phyloP scores from a whole-genome alignment of 495 filamentous ascomycete genomes.

The Diplogelasinospora grovesii region DNA sequence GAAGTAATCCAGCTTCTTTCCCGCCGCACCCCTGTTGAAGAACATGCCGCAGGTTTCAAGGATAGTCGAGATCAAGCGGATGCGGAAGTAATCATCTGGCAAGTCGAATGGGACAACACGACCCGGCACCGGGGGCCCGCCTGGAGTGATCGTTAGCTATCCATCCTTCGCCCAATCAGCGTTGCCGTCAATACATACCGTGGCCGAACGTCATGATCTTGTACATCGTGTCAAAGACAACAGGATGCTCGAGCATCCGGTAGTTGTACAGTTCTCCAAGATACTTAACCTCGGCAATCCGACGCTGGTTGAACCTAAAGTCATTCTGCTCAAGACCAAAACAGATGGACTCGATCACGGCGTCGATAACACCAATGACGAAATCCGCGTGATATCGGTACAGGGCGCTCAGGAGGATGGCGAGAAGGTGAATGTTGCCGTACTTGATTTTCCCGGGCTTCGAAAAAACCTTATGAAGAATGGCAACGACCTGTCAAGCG shows the following conservation, averaged over 20 bases:
- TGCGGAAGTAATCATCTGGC: constrained; percentile 92
- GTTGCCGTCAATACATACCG: constrained; percentile 35
- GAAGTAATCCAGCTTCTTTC: constrained; percentile 98
- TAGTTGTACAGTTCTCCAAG: constrained; percentile 97
- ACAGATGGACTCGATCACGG: constrained; percentile 79
- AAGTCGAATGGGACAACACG: constrained; percentile 68
- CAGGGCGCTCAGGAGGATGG: constrained; percentile 80
- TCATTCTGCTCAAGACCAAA: constrained; percentile 91
- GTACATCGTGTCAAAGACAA: constrained; percentile 94
- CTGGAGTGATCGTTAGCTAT: constrained; percentile 36
- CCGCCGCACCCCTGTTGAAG: constrained; percentile 86
- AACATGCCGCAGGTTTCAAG: constrained; percentile 95
- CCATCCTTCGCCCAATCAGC: constrained; percentile 1
- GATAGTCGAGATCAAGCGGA: constrained; percentile 80
- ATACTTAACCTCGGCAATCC: constrained; percentile 93
- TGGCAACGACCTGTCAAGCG: constrained; percentile 57
- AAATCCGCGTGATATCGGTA: constrained; percentile 91
- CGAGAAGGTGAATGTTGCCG: constrained; percentile 91
- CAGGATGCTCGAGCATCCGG: constrained; percentile 89
- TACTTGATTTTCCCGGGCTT: constrained; percentile 97
- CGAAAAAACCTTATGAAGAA: constrained; percentile 86
- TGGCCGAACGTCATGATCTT: constrained; percentile 90
- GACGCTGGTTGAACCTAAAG: constrained; percentile 95
- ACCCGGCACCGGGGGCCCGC: constrained; percentile 74
- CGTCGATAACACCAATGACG: constrained; percentile 79